A percentile compares a stretch with the other conserved stretches of the same genome.
Conservation (phyloP, 495 filamentous ascomycete species). For the Xylaria sp. region DNA sequence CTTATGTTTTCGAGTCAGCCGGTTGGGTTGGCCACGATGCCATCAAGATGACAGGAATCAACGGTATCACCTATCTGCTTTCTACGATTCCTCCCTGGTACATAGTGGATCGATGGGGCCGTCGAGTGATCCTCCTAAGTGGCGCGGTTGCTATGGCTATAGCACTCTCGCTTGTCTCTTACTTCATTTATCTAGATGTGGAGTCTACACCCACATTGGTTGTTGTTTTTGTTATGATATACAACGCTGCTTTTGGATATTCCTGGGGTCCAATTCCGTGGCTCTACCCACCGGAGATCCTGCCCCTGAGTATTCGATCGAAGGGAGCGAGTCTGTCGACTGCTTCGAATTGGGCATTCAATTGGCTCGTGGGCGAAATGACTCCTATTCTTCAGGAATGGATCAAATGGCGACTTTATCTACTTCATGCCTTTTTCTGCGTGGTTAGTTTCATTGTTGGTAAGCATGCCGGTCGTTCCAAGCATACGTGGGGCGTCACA, state of each 20-base stretch:
- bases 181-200: slow-evolving; percentile 91
- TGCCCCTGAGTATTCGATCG: slow-evolving; percentile 94
- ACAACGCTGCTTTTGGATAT: slow-evolving; percentile 96
- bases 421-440: slow-evolving; percentile 97
- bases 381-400: slow-evolving; percentile 89
- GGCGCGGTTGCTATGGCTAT: slow-evolving; percentile 91
- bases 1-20: slow-evolving; percentile 93
- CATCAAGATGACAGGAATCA: slow-evolving; percentile 97
- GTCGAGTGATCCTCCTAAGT: slow-evolving; percentile 86
- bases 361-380: slow-evolving; percentile 94
- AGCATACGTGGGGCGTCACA: neutral
- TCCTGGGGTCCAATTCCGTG: slow-evolving; percentile 99
- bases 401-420: slow-evolving; percentile 92
- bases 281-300: slow-evolving; percentile 97
- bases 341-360: slow-evolving; percentile 97
- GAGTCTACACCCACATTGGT: slow-evolving; percentile 78
- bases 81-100: slow-evolving; percentile 98
- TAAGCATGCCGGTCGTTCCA: slow-evolving; percentile 55
- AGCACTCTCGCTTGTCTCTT: slow-evolving; percentile 90
- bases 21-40: slow-evolving; percentile 90
- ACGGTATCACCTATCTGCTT: slow-evolving; percentile 86
- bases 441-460: slow-evolving; percentile 95
- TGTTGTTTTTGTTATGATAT: slow-evolving; percentile 95
- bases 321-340: slow-evolving; percentile 98
- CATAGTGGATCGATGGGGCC: slow-evolving; percentile 90